Conservation (phyloP, 768 basidiomycete genomes). For the Agaricus subrufescens region DNA sequence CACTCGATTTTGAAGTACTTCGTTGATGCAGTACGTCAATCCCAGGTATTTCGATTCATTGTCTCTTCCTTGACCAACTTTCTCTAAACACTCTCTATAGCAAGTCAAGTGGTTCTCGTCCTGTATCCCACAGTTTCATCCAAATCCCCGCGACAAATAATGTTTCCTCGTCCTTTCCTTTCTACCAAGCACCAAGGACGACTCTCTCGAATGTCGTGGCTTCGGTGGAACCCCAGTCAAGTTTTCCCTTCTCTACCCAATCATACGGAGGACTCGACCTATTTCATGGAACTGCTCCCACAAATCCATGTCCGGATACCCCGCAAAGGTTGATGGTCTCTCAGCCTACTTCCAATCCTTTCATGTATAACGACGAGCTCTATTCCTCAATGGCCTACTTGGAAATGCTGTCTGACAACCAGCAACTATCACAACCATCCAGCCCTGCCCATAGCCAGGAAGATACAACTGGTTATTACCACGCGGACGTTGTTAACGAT, state of each 20-base stretch:
- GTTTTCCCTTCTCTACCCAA: too few relatives aligned
- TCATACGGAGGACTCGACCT: too few relatives aligned
- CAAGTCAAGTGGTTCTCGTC: background rate
- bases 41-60: background rate
- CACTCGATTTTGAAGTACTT: background rate
- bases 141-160: background rate
- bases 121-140: background rate
- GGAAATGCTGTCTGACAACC: too few relatives aligned
- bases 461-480: background rate
- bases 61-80: background rate
- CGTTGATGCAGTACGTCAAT: background rate
- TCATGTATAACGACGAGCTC: background rate
- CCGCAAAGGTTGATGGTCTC: background rate
- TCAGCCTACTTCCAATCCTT: background rate
- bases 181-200: background rate
- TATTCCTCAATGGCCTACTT: background rate
- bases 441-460: background rate
- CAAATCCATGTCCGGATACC: too few relatives aligned
- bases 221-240: too few relatives aligned
- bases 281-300: too few relatives aligned
- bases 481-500: background rate
- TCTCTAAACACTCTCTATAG: background rate
- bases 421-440: background rate
- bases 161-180: background rate
- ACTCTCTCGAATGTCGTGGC: too few relatives aligned